A percentile compares a stretch with the other conserved stretches of the same genome.
Conservation (phyloP, 1,284 basidiomycete genomes). For the Sporisorium scitamineum region DNA sequence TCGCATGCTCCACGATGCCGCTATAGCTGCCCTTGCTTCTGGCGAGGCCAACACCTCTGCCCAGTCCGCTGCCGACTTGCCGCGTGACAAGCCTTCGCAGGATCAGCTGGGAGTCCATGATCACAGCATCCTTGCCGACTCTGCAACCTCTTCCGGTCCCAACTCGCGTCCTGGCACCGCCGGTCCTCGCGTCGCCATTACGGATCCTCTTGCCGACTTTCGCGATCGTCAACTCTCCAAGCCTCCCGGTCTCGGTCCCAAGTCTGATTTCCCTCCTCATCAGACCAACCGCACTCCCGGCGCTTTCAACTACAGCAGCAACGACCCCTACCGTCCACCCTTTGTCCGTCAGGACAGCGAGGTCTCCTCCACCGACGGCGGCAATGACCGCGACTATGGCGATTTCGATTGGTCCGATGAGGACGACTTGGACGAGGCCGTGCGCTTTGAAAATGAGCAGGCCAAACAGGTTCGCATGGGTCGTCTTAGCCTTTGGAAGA, state of each 20-base stretch:
- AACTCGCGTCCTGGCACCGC: conserved; percentile 35
- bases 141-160: conserved; percentile 13
- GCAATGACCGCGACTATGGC: conserved; percentile 52
- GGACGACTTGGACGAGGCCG: conserved; percentile 57
- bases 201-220: conserved; percentile 61
- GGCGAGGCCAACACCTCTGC: conserved; percentile 21
- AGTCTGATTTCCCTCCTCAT: conserved; percentile 57
- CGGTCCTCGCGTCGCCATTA: conserved; percentile 56
- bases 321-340: conserved; percentile 33
- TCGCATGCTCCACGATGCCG: conserved; percentile 30
- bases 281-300: conserved; percentile 42
- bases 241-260: conserved; percentile 53
- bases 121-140: conserved; percentile 19
- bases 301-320: conserved; percentile 32
- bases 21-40: conserved; percentile 34
- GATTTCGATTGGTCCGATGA: conserved; percentile 67
- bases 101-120: conserved; percentile 1
- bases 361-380: conserved; percentile 54
- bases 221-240: conserved; percentile 52
- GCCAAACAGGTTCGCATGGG: conserved; percentile 53
- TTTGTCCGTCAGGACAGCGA: conserved; percentile 51
- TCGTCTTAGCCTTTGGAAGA: conserved; percentile 54
- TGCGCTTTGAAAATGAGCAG: conserved; percentile 52
- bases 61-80: not conserved
- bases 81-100: conserved; percentile 11